Evolutionary conservation across 805 yeast species (phyloP), one percentile per base, ranked within the genome.

Genomic region (Candida maris): DNA sequence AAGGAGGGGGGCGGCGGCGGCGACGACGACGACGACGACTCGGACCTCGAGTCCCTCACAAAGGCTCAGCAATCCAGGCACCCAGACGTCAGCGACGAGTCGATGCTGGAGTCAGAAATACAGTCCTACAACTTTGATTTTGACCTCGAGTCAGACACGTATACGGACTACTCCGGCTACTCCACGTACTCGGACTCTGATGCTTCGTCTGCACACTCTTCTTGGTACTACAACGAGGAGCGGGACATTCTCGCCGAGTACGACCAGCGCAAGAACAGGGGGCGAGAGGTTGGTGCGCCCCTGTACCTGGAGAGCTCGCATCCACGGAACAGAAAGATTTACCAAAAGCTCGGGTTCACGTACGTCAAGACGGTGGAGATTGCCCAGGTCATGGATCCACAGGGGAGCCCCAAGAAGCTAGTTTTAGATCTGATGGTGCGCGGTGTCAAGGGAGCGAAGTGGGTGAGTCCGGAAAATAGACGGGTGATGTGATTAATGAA

Each of bases 291-390:
- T 12, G 64, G 64, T 19, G 58, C 61, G 26, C 57, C 64, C 10
- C 54, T 68, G 39, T 77, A 77, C 54, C 65, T 77, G 42, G 84
- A 77, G 55, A 67, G 77, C 32, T 74, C 82, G 18, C 75, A 73
- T 56, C 72, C 72, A 8, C 63, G 67, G 37, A 77, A 77, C 51
- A 61, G 76, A 23, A 62, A 59, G 37, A 73, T 77, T 39, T 77
- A 77, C 54, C 65, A 65, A 41, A 73, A 74, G 51, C 59, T 75
- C 47, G 81, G 80, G 14, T 77, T 75, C 44, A 61, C 65, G 6
- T 62, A 52, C 41, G 52, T 62, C 24, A 53, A 59, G 38, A 62
- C 63, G 3, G 62, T 57, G 25, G 48, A 54, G 18, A 62, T 62
- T 23, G 66, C 65, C 12, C 49, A 58, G 8, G 57, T 62, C 10